A percentile compares a stretch with the other conserved stretches of the same genome.
These are phyloP conservation scores for Aspergillus sp. DNA, from an alignment of 2,329 filamentous ascomycete genomes.

Conservation along the genomic window DNA sequence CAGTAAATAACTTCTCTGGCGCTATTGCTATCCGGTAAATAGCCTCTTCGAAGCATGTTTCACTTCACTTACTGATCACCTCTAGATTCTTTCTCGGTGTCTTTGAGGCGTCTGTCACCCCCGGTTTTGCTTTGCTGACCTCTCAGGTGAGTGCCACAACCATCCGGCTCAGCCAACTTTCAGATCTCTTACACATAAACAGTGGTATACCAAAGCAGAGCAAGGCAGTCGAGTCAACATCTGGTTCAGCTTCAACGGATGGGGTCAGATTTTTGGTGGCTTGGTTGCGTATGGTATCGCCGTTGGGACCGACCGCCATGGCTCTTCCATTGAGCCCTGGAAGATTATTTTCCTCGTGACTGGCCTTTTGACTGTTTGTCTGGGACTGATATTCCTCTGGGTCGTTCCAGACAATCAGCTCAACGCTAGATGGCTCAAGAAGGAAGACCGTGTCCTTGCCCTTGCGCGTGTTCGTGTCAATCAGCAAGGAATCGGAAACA, in stretches of 20 bases:
- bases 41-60: neutral
- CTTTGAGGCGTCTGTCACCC: constrained; percentile 68
- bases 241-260: constrained; percentile 70
- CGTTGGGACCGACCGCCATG: constrained; percentile 55
- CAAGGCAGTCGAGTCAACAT: constrained; percentile 64
- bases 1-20: constrained; percentile 60
- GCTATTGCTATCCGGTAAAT: constrained; percentile 61
- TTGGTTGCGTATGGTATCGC: constrained; percentile 66
- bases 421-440: constrained; percentile 63
- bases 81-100: constrained; percentile 63
- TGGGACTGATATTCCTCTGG: constrained; percentile 54
- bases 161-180: neutral
- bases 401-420: constrained; percentile 62
- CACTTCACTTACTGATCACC: neutral
- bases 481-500: constrained; percentile 72
- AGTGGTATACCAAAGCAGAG: constrained; percentile 73
- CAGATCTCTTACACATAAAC: too few relatives aligned
- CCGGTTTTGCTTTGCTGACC: constrained; percentile 68
- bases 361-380: constrained; percentile 53
- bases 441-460: constrained; percentile 67
- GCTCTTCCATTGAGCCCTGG: constrained; percentile 63
- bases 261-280: constrained; percentile 65
- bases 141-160: constrained; percentile 44
- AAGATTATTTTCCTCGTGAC: constrained; percentile 62
- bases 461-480: constrained; percentile 73